Conservation (phyloP, 2,329 filamentous ascomycete species). For the Alternaria rosae region DNA sequence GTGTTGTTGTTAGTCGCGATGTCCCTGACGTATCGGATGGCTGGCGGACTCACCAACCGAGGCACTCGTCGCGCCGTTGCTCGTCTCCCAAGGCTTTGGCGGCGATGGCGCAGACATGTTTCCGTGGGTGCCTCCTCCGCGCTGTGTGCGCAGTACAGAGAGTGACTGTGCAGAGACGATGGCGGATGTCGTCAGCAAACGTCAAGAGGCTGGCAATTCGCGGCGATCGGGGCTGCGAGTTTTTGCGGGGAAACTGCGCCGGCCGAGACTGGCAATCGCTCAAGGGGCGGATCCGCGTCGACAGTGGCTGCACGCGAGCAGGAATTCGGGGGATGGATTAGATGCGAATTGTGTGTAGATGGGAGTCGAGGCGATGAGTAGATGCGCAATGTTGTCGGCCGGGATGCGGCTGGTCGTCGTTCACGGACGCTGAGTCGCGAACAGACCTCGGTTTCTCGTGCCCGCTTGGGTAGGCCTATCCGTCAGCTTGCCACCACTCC, state of each 20-base stretch:
- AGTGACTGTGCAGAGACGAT: conserved; percentile 4
- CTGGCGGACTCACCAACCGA: conserved; percentile 46
- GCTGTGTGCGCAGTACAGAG: conserved; percentile 24
- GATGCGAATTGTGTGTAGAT: background rate
- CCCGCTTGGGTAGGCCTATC: conserved; percentile 34
- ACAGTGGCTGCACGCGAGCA: conserved; percentile 2
- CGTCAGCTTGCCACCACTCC: conserved; percentile 7
- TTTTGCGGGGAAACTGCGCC: conserved; percentile 17
- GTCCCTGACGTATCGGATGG: conserved; percentile 19
- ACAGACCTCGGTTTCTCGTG: conserved; percentile 33
- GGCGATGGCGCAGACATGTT: conserved; percentile 74
- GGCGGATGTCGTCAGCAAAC: conserved; percentile 14
- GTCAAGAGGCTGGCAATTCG: conserved; percentile 13
- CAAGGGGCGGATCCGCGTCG: conserved; percentile 22
- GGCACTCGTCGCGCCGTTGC: conserved; percentile 64
- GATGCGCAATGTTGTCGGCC: conserved; percentile 9
- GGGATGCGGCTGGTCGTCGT: conserved; percentile 27
- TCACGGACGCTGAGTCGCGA: conserved; percentile 23
- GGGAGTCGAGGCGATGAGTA: conserved; percentile 2
- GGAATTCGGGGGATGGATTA: background rate
- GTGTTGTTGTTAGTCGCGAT: conserved; percentile 33
- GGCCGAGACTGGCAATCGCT: conserved; percentile 5
- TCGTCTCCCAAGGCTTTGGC: conserved; percentile 96
- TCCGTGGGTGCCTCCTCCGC: conserved; percentile 31
- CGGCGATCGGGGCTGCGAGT: conserved; percentile 12